phyloP scores from a whole-genome alignment of 2,329 filamentous ascomycete genomes.

The Hypoxylon sp. region DNA sequence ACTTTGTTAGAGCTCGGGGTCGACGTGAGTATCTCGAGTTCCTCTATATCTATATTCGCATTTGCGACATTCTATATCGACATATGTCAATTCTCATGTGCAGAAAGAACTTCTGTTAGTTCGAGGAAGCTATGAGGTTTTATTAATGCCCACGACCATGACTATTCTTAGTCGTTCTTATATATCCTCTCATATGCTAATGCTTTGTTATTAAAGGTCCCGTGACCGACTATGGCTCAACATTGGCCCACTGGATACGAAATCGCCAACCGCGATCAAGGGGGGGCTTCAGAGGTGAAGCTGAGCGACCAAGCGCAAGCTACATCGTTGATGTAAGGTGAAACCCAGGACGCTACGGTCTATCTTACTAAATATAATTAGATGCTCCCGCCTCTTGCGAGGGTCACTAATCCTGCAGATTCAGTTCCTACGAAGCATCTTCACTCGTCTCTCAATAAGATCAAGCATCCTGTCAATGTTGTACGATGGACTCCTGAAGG shows the following conservation, averaged over 20 bases:
- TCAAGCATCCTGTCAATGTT: conserved; percentile 96
- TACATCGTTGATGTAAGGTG: conserved; percentile 85
- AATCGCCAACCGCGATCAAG: conserved; percentile 82
- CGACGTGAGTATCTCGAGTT: conserved; percentile 58
- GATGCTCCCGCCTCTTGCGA: conserved; percentile 88
- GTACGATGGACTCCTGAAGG: conserved; percentile 98
- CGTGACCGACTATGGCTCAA: conserved; percentile 93
- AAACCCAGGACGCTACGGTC: conserved; percentile 26
- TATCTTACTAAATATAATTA: conserved; percentile 52
- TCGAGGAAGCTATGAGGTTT: not conserved
- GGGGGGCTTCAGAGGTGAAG: conserved; percentile 76
- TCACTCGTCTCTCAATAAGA: conserved; percentile 98
- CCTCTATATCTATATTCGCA: conserved; percentile 6
- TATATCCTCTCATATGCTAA: conserved; percentile 31
- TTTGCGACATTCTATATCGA: not conserved
- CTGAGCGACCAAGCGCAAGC: conserved; percentile 86
- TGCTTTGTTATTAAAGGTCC: conserved; percentile 68
- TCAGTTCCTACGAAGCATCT: conserved; percentile 94
- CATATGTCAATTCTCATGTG: not conserved
- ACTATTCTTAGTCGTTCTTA: not conserved
- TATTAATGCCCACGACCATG: conserved; percentile 2
- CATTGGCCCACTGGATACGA: conserved; percentile 91
- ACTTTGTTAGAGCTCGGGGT: conserved; percentile 63
- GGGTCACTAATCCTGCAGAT: conserved; percentile 80
- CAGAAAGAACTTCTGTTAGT: not conserved